These are phyloP conservation scores for Phytopythium mirpurense DNA, from an alignment of 352 stramenopile species.

Conservation along the genomic window DNA sequence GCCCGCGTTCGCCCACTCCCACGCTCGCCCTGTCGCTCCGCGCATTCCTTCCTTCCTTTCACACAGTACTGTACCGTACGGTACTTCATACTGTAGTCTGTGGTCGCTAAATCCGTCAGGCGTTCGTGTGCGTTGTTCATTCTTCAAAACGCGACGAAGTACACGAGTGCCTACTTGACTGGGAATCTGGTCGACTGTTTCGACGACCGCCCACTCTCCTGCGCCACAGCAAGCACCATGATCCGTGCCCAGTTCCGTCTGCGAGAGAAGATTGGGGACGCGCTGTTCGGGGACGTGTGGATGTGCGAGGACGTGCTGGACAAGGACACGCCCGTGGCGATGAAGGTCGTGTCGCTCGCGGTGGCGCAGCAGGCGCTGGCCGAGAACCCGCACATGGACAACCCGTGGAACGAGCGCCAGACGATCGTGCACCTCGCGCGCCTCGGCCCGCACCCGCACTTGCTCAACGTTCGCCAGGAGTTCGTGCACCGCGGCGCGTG, in stretches of 20 bases:
- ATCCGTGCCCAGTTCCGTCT: constrained; percentile 10
- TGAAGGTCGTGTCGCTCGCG: constrained; percentile 31
- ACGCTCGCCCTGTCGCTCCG: too few relatives aligned
- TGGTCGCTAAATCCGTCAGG: too few relatives aligned
- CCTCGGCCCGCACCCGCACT: constrained; percentile 13
- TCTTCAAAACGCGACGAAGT: too few relatives aligned
- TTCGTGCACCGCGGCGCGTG: constrained; percentile 26
- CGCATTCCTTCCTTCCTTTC: too few relatives aligned
- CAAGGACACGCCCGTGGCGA: constrained; percentile 19
- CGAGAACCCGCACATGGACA: constrained; percentile 17
- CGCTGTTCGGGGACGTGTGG: constrained; percentile 36
- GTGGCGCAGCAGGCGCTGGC: constrained; percentile 15
- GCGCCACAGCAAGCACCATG: too few relatives aligned
- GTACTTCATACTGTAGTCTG: too few relatives aligned
- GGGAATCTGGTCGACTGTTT: too few relatives aligned
- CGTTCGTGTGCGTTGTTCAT: too few relatives aligned
- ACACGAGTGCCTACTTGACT: too few relatives aligned
- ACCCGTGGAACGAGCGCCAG: constrained; percentile 23
- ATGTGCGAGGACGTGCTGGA: constrained; percentile 24
- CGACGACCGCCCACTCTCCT: too few relatives aligned
- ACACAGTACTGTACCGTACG: too few relatives aligned
- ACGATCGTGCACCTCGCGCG: constrained; percentile 7
- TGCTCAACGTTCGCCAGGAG: constrained; percentile 21
- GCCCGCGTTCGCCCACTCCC: too few relatives aligned
- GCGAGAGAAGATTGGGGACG: constrained; percentile 14